Percentiles rank a stretch among this genome's conserved stretches.
These are phyloP conservation scores for Diaporthe humulicola DNA, from an alignment of 2,329 filamentous ascomycete species.

Conservation along the genomic window DNA sequence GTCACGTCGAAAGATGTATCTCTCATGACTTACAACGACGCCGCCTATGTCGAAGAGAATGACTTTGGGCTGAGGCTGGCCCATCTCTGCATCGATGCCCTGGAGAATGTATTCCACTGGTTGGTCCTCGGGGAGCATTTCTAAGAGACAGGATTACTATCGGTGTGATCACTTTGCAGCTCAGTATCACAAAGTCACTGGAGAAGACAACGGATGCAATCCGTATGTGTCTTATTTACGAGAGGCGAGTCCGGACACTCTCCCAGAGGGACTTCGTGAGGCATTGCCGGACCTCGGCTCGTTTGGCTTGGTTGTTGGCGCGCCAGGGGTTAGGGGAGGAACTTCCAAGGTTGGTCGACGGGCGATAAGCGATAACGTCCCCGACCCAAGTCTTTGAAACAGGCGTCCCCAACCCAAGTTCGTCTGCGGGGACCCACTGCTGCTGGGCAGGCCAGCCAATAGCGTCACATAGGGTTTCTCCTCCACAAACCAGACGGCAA, in stretches of 20 bases:
- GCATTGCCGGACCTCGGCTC: constrained; percentile 20
- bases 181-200: not conserved
- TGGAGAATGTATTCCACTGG: constrained; percentile 49
- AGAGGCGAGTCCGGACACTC: not conserved
- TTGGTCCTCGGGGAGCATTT: constrained; percentile 43
- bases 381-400: constrained; percentile 15
- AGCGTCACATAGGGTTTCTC: constrained; percentile 27
- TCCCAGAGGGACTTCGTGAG: not conserved
- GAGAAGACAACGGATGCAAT: not conserved
- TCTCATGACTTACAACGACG: constrained; percentile 84
- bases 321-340: not conserved
- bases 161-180: not conserved
- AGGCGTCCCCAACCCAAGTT: constrained; percentile 27
- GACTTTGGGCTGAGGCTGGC: constrained; percentile 74
- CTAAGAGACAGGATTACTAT: not conserved
- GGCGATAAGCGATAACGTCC: constrained; percentile 28
- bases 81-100: constrained; percentile 54
- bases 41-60: constrained; percentile 96
- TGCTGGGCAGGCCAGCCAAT: constrained; percentile 24
- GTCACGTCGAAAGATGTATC: no score
- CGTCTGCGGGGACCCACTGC: constrained; percentile 15
- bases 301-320: not conserved
- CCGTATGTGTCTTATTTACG: not conserved
- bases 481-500: constrained; percentile 25
- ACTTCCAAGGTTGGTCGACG: not conserved